phyloP scores from a whole-genome alignment of 139 green algal species.

The Desmodesmus armatus region DNA sequence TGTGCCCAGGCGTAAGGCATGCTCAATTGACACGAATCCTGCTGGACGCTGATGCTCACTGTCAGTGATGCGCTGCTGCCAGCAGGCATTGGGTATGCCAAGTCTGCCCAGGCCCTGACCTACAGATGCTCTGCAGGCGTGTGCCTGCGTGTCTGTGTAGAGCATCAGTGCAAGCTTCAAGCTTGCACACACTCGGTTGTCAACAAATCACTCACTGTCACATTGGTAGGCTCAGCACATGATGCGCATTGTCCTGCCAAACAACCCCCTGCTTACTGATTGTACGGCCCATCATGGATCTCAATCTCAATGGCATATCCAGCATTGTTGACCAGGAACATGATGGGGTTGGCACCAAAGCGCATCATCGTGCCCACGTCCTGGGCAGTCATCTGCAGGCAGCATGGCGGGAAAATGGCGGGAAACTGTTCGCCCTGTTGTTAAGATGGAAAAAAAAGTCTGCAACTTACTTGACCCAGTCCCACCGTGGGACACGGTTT shows the following conservation, averaged over 20 bases:
- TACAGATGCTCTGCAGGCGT: too few relatives aligned
- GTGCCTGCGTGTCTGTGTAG: too few relatives aligned
- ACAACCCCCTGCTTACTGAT: slow-evolving; percentile 35
- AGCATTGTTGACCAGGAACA: slow-evolving; percentile 91
- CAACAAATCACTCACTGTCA: not conserved
- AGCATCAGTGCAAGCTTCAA: not conserved
- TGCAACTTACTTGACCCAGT: too few relatives aligned
- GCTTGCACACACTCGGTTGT: not conserved
- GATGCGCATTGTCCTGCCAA: not conserved
- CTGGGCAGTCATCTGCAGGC: not conserved
- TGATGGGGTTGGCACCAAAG: slow-evolving; percentile 75
- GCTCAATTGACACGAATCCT: not conserved
- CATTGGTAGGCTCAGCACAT: not conserved
- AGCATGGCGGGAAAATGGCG: not conserved
- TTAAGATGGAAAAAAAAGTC: too few relatives aligned
- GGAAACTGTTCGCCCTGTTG: not conserved
- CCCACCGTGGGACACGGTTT: too few relatives aligned
- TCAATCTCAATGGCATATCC: slow-evolving; percentile 80
- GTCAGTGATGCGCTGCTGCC: too few relatives aligned
- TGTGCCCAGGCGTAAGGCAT: not conserved
- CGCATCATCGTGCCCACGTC: slow-evolving; percentile 77
- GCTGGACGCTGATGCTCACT: too few relatives aligned
- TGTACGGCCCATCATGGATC: slow-evolving; percentile 49
- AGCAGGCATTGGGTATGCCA: too few relatives aligned
- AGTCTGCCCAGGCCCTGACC: too few relatives aligned